Evolutionary conservation across 1,284 basidiomycete species (phyloP), one percentile per base, ranked within the genome.

Genomic region (Cutaneotrichosporon sp.): DNA sequence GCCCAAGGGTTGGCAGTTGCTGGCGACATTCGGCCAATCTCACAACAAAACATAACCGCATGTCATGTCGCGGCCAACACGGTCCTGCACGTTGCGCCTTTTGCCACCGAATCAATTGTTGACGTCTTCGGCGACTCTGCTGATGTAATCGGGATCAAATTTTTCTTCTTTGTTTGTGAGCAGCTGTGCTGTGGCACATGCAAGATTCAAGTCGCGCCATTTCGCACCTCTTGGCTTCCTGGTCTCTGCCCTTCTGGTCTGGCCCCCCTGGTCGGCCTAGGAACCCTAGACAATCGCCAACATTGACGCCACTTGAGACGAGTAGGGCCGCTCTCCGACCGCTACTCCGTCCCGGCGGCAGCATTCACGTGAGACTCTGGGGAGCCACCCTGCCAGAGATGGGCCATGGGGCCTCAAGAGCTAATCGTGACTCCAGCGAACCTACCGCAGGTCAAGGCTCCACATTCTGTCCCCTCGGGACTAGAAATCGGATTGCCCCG

Each of bases 141-240:
- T 46, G 42, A n/a, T 46, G 42, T 46, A 14, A 51, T 51, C 49
- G 49, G 49, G 49, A 51, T 51, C 49, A 51, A 49, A 30, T 13
- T 51, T 51, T 51, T 51, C 49, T 8, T 51, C 47, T 11, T 31
- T 31, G 42, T 46, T 18, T 40, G 36, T 13, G 13, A 36, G 36
- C 36, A 18, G 40, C 40, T 16, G 5, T 5, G 40, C 40, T 42
- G 40, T 16, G 14, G 40, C 40, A 13, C 40, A 13, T 36, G 34
- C 34, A 36, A 36, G 11, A 36, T 5, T 36, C 34, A 9, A 16
- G 40, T 42, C 10, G 5, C 40, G 13, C 40, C 40, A 9, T 36
- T 9, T 16, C 14, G 40, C 40, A 13, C 34, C 34, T 36, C 40
- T 42, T 16, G 40, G 14, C 14, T 18, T 18, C 13, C 40, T 42